A percentile compares a stretch with the other conserved stretches of the same genome.
phyloP scores from a whole-genome alignment of 1,139 yeast species.

The Lodderomyces beijingensis region DNA sequence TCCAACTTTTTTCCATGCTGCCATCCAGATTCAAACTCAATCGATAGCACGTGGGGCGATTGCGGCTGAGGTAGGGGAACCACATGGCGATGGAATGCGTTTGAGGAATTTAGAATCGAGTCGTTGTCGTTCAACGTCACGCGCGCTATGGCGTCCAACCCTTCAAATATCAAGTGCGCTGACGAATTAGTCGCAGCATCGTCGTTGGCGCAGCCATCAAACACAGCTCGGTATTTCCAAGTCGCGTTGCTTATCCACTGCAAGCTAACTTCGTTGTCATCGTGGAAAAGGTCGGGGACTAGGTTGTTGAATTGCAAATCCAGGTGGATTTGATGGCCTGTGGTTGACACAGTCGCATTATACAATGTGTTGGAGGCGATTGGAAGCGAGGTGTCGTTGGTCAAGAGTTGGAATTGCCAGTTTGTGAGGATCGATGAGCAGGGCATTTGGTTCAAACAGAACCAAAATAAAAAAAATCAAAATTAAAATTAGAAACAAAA shows the following conservation, averaged over 20 bases:
- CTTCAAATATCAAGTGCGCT: constrained; percentile 29
- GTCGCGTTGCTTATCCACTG: constrained; percentile 46
- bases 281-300: constrained; percentile 42
- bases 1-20: constrained; percentile 18
- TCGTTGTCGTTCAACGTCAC: constrained; percentile 30
- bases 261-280: constrained; percentile 34
- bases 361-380: neutral
- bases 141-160: constrained; percentile 42
- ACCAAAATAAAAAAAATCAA: too few relatives aligned
- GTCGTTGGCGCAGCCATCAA: constrained; percentile 9
- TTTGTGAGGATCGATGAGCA: too few relatives aligned
- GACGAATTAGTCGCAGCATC: constrained; percentile 7
- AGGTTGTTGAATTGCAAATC: constrained; percentile 32
- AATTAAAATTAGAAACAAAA: too few relatives aligned
- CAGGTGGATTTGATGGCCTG: constrained; percentile 27
- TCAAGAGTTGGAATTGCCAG: neutral
- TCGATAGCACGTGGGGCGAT: constrained; percentile 16
- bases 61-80: constrained; percentile 12
- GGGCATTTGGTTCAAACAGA: too few relatives aligned
- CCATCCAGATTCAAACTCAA: constrained; percentile 22
- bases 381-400: neutral
- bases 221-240: constrained; percentile 34
- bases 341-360: too few relatives aligned
- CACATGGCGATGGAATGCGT: constrained; percentile 33
- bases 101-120: constrained; percentile 26